Conservation (phyloP, 2,329 filamentous ascomycete genomes). For the Hymenoscyphus linearis region DNA sequence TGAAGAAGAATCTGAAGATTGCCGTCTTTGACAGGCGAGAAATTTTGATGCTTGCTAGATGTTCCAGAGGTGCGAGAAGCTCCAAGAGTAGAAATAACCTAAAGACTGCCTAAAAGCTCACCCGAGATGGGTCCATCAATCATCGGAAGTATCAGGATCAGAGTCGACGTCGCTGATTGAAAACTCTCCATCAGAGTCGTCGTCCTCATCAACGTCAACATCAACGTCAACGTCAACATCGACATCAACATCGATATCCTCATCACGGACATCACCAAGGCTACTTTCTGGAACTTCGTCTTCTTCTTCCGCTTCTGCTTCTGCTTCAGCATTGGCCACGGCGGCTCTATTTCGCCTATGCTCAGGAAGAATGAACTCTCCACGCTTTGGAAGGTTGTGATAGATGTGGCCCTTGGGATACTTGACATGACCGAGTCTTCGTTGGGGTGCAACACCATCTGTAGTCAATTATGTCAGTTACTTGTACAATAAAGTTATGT, state of each 20-base stretch:
- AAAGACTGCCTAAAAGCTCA: too few relatives aligned
- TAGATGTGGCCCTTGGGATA: conserved; percentile 1
- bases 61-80: too few relatives aligned
- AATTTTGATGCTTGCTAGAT: too few relatives aligned
- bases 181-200: too few relatives aligned
- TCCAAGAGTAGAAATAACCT: too few relatives aligned
- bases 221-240: too few relatives aligned
- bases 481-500: neutral
- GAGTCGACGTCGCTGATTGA: too few relatives aligned
- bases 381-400: neutral
- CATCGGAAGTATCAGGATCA: too few relatives aligned
- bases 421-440: conserved; percentile 5
- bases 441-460: neutral
- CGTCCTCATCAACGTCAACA: too few relatives aligned
- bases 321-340: neutral
- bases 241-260: too few relatives aligned
- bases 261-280: too few relatives aligned
- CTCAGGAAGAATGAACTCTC: conserved; percentile 1
- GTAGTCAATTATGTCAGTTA: neutral
- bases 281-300: neutral
- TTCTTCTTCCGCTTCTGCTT: neutral
- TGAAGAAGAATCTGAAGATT: neutral
- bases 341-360: neutral
- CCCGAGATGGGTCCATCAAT: too few relatives aligned
- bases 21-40: neutral